phyloP scores from a whole-genome alignment of 2,329 filamentous ascomycete genomes.

The Epicoccum nigrum region DNA sequence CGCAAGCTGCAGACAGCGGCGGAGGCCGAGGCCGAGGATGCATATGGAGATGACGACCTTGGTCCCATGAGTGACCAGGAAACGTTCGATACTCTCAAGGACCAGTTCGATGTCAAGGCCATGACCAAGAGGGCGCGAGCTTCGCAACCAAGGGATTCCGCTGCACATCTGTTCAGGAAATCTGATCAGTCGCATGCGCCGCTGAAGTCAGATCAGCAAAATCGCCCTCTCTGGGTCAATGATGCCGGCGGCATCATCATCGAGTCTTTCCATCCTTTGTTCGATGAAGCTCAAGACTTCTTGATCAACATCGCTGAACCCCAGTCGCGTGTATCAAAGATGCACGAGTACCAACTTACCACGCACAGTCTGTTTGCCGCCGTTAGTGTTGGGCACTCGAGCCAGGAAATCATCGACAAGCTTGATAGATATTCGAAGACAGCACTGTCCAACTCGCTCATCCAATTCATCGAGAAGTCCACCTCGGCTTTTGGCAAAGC shows the following conservation, averaged over 20 bases:
- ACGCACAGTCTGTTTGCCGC: conserved; percentile 94
- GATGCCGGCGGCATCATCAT: conserved; percentile 85
- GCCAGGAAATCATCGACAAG: conserved; percentile 86
- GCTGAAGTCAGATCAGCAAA: conserved; percentile 86
- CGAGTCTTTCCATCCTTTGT: conserved; percentile 90
- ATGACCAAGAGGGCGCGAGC: conserved; percentile 40
- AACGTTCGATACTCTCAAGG: conserved; percentile 55
- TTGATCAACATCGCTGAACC: conserved; percentile 96
- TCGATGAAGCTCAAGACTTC: conserved; percentile 88
- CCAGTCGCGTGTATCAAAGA: conserved; percentile 82
- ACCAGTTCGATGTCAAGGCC: conserved; percentile 44
- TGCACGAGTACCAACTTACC: conserved; percentile 93
- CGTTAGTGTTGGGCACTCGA: conserved; percentile 89
- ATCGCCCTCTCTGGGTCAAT: conserved; percentile 93
- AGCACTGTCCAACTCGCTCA: conserved; percentile 79
- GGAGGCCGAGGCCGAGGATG: conserved; percentile 55
- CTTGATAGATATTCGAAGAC: conserved; percentile 90
- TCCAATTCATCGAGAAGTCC: conserved; percentile 78
- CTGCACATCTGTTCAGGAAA: conserved; percentile 62
- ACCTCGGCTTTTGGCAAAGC: conserved; percentile 95
- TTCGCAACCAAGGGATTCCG: conserved; percentile 52
- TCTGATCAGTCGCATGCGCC: conserved; percentile 82
- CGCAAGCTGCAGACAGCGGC: conserved; percentile 49
- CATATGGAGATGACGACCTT: conserved; percentile 59
- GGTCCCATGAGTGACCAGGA: conserved; percentile 55